Evolutionary conservation across 176 grass and related monocot species (phyloP).

Genomic region (Carex scoparia): DNA sequence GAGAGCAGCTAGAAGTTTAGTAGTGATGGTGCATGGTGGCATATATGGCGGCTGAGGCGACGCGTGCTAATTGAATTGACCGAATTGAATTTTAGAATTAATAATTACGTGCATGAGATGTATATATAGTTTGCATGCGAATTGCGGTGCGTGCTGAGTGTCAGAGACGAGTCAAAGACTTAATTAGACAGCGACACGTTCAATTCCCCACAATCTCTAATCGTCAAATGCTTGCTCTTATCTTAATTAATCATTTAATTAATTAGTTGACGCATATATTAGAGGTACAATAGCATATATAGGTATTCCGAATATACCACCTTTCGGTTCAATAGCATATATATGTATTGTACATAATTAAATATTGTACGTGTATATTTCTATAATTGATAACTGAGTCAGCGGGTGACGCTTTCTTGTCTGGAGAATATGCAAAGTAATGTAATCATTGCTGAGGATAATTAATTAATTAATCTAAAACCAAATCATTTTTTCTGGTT

Average conservation of each 20-base stretch:
- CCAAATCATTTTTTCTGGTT: not conserved
- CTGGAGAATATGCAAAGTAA: constrained; percentile 1
- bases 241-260: constrained; percentile 5
- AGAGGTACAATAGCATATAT: not conserved
- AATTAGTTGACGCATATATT: not conserved
- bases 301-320: not conserved
- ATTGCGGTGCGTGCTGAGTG: not conserved
- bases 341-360: not conserved
- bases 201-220: not conserved
- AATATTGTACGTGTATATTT: not conserved
- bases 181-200: not conserved
- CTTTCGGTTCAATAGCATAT: not conserved
- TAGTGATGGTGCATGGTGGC: not conserved
- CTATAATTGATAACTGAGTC: not conserved
- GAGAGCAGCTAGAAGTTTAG: not conserved
- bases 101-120: constrained; percentile 8
- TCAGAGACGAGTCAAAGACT: constrained; percentile 5
- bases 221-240: not conserved
- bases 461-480: not conserved
- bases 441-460: not conserved
- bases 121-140: not conserved
- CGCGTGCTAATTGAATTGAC: constrained; percentile 5
- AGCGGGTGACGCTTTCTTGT: not conserved
- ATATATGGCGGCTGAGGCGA: not conserved
- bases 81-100: not conserved